A percentile compares a stretch with the other conserved stretches of the same genome.
Evolutionary conservation across 192 early-diverging fungal species (phyloP).

Genomic region (Podila epigama): DNA sequence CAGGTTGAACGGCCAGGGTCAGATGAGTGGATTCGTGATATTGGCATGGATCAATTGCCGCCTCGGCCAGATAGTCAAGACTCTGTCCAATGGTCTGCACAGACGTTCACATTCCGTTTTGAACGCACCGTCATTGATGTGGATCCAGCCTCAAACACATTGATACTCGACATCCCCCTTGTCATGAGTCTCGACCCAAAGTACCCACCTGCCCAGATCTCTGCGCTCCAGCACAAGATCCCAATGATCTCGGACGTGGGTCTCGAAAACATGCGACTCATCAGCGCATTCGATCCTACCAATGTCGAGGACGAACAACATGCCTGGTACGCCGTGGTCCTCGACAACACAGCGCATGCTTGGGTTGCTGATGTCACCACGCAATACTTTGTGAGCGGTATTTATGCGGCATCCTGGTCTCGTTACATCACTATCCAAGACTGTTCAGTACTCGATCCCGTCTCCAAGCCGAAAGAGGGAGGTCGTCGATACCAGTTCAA

Average conservation of each 20-base stretch:
- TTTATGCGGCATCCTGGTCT: slow-evolving; percentile 14
- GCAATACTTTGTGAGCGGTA: slow-evolving; percentile 15
- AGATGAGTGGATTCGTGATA: slow-evolving; percentile 14
- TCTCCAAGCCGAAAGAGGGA: slow-evolving; percentile 16
- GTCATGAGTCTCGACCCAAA: slow-evolving; percentile 21
- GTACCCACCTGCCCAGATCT: slow-evolving; percentile 11
- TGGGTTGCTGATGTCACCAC: slow-evolving; percentile 23
- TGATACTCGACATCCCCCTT: slow-evolving; percentile 13
- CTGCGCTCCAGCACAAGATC: background rate
- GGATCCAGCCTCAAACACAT: background rate
- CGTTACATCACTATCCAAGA: slow-evolving; percentile 18
- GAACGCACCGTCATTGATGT: slow-evolving; percentile 9
- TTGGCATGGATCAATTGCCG: slow-evolving; percentile 11
- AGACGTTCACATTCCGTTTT: slow-evolving; percentile 14
- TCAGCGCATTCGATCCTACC: slow-evolving; percentile 4
- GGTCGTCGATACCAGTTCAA: slow-evolving; percentile 17
- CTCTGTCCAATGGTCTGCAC: slow-evolving; percentile 8
- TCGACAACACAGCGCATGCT: slow-evolving; percentile 4
- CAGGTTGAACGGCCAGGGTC: slow-evolving; percentile 18
- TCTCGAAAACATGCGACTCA: slow-evolving; percentile 9
- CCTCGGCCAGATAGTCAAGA: background rate
- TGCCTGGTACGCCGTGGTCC: slow-evolving; percentile 11
- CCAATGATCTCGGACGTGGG: slow-evolving; percentile 20
- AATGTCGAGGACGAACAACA: slow-evolving; percentile 10
- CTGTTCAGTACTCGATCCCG: slow-evolving; percentile 10